Base-by-base conservation (phyloP, 192 early-diverging fungal species). In the Umbelopsis ramanniana region DNA sequence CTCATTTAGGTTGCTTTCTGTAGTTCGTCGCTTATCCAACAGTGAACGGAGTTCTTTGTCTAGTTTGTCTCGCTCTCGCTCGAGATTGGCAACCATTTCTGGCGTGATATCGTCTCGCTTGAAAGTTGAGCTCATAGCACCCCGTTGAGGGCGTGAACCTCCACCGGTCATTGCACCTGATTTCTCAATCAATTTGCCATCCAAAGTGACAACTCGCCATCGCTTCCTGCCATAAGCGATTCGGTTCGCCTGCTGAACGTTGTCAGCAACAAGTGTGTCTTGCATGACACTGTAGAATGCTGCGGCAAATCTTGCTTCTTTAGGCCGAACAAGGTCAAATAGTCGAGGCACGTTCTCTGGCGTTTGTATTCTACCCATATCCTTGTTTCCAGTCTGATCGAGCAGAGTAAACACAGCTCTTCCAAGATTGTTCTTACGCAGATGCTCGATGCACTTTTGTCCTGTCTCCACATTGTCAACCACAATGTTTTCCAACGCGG, bases 131-230 rank as follows among this genome's bases (percentile, higher is more conserved):
- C 90, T 88, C 98, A 98, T 99, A 29, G 90, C 94, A 12, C 98
- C 98, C 15, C 90, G 86, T 9, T 82, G 79, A 0, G 90, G 86
- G 55, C 84, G 84, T 14, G 72, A 87, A 22, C 96, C 97, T 57
- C 96, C 98, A 71, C 97, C 97, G 38, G 89, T 90, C 94, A 99
- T 95, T 8, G 96, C 92, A 74, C 98, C 97, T 7, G 91, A 89
- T 23, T 86, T 87, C 70, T 98, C 97, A 68, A 99, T 94, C 53
- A 98, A 77, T 57, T 94, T 87, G 3, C 98, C 97, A 57, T 93
- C 93, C 46, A 99, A 77, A 1, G 95, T 98, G 6, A 99, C 98
- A 8, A 98, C 96, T 35, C 97, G 88, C 85, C 89, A 93, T n/a
- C 95, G 87, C 26, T 82, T 83, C 35, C 71, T 69, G n/a, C 93